These are phyloP conservation scores for Aulographum hederae DNA, from an alignment of 2,329 filamentous ascomycete genomes.

Conservation along the genomic window DNA sequence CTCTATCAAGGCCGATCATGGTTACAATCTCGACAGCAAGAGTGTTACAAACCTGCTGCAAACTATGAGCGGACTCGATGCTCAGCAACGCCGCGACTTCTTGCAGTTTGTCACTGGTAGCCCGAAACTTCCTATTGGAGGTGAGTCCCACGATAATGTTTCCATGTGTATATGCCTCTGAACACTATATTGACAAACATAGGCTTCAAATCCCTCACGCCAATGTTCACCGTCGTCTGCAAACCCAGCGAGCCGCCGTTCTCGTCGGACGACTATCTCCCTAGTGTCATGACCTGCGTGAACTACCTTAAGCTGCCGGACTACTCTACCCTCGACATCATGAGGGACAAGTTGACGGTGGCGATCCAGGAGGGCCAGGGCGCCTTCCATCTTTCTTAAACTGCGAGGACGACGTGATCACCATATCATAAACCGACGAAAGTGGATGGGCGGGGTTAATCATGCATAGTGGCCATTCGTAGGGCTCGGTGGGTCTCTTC, in stretches of 20 bases:
- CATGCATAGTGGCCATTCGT: too few relatives aligned
- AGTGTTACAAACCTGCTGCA: conserved; percentile 87
- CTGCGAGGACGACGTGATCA: too few relatives aligned
- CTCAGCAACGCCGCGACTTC: conserved; percentile 70
- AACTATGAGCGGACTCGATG: conserved; percentile 74
- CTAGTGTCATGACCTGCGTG: conserved; percentile 98
- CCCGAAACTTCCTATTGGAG: conserved; percentile 93
- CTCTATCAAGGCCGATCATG: conserved; percentile 95
- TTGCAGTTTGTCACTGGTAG: conserved; percentile 96
- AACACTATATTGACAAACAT: background rate
- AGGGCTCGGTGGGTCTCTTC: too few relatives aligned
- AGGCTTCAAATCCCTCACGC: conserved; percentile 94
- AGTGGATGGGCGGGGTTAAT: too few relatives aligned
- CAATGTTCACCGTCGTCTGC: conserved; percentile 98
- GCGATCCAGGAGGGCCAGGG: conserved; percentile 94
- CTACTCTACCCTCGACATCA: conserved; percentile 61
- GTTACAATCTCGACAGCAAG: conserved; percentile 95
- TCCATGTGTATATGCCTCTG: too few relatives aligned
- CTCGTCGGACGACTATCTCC: conserved; percentile 91
- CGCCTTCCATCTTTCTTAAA: conserved; percentile 83
- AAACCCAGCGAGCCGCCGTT: conserved; percentile 94
- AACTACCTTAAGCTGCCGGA: conserved; percentile 97
- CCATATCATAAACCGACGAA: too few relatives aligned
- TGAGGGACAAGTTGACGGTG: conserved; percentile 61
- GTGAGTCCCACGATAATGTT: conserved; percentile 33